Conservation (phyloP, 345 rosid species). For the Citrus sp. region DNA sequence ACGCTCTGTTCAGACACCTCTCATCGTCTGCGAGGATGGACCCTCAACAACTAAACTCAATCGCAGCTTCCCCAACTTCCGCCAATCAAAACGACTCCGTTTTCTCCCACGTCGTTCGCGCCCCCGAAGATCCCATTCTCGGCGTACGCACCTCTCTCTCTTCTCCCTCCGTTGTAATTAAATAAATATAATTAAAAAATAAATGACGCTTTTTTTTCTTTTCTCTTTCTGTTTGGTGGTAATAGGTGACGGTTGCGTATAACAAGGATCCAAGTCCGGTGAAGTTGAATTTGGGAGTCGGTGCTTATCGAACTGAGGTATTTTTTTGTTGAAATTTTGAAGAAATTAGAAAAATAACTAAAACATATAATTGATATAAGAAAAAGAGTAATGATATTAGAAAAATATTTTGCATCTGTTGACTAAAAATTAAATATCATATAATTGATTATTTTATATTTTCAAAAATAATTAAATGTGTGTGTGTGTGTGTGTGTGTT, state of each 20-base stretch:
- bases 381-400: too few relatives aligned
- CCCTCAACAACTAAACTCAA: slow-evolving; percentile 10
- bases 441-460: too few relatives aligned
- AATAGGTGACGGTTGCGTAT: slow-evolving; percentile 85
- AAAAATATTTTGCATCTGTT: too few relatives aligned
- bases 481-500: too few relatives aligned
- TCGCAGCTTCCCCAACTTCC: slow-evolving; percentile 42
- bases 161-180: background rate
- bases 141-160: slow-evolving; percentile 45
- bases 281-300: slow-evolving; percentile 95
- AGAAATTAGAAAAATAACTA: background rate
- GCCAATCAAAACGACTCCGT: slow-evolving; percentile 50
- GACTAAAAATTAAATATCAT: too few relatives aligned
- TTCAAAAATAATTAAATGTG: too few relatives aligned
- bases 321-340: background rate
- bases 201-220: background rate
- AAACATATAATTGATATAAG: too few relatives aligned
- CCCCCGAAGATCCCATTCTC: slow-evolving; percentile 90
- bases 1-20: slow-evolving; percentile 45
- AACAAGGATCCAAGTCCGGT: slow-evolving; percentile 88
- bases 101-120: slow-evolving; percentile 71
- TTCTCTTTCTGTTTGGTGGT: background rate
- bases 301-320: slow-evolving; percentile 95
- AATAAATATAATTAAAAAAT: background rate
- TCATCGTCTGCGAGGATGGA: background rate